Evolutionary conservation across 768 basidiomycete genomes (phyloP).

Genomic region (Lepiota subincarnata): DNA sequence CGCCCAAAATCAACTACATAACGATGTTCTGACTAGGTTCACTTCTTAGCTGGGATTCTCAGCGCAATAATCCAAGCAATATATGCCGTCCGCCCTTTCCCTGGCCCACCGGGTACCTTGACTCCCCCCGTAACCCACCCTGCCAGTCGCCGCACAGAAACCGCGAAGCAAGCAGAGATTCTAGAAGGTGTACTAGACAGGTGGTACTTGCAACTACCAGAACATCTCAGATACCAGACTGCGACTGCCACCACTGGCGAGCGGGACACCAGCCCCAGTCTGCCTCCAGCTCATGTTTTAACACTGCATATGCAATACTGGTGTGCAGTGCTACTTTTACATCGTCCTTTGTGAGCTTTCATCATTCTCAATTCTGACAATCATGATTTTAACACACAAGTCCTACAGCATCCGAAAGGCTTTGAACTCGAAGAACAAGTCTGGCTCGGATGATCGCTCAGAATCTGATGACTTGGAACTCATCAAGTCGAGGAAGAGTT

Average conservation of each 20-base stretch:
- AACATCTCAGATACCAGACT: slow-evolving; percentile 62
- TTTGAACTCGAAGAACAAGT: slow-evolving; percentile 32
- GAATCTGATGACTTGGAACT: slow-evolving; percentile 51
- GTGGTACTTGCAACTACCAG: slow-evolving; percentile 71
- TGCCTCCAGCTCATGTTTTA: slow-evolving; percentile 46
- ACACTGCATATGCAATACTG: slow-evolving; percentile 86
- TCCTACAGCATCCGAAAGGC: slow-evolving; percentile 37
- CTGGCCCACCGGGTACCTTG: neutral
- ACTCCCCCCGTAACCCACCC: neutral
- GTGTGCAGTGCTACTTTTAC: slow-evolving; percentile 71
- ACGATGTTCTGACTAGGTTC: slow-evolving; percentile 6
- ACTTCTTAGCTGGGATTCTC: slow-evolving; percentile 56
- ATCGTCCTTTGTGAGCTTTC: slow-evolving; percentile 70
- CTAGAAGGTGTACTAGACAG: slow-evolving; percentile 65
- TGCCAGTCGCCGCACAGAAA: slow-evolving; percentile 53
- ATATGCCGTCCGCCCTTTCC: slow-evolving; percentile 57
- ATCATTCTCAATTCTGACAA: slow-evolving; percentile 2
- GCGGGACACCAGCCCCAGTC: slow-evolving; percentile 34
- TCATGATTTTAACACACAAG: slow-evolving; percentile 8
- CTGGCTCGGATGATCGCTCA: slow-evolving; percentile 41
- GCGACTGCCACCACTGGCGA: slow-evolving; percentile 29
- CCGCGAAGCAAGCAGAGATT: slow-evolving; percentile 27
- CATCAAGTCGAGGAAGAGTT: slow-evolving; percentile 55
- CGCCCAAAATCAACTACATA: neutral
- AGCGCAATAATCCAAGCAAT: slow-evolving; percentile 66